phyloP scores from a whole-genome alignment of 2,329 filamentous ascomycete genomes.

The Botrytis aclada region DNA sequence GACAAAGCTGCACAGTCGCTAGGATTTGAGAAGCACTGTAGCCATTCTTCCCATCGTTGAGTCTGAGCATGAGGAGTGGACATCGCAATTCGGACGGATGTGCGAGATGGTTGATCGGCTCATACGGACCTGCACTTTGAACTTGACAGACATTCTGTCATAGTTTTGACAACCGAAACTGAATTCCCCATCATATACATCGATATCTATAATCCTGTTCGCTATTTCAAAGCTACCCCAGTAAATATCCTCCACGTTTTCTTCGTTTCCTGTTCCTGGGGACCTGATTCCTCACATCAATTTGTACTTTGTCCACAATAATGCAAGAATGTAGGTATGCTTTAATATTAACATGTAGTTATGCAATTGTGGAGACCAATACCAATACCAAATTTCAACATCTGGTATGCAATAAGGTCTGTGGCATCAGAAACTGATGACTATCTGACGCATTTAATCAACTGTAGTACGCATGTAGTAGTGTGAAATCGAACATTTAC shows the following conservation, averaged over 20 bases:
- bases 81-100: neutral
- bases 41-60: neutral
- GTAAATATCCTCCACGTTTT: neutral
- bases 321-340: neutral
- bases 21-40: neutral
- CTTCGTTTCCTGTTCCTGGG: neutral
- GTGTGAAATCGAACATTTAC: neutral
- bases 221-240: neutral
- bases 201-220: too few relatives aligned
- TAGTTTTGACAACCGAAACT: neutral
- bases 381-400: neutral
- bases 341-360: neutral
- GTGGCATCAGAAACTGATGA: neutral
- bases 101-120: neutral
- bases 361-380: neutral
- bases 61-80: neutral
- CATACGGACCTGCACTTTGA: neutral
- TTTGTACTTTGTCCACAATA: neutral
- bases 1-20: neutral
- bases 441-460: neutral
- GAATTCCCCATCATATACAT: neutral
- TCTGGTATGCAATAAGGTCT: neutral
- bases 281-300: neutral
- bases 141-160: neutral
- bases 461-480: neutral